Base-by-base conservation (phyloP, 140 eudicot species). In the Anethum foeniculum region DNA sequence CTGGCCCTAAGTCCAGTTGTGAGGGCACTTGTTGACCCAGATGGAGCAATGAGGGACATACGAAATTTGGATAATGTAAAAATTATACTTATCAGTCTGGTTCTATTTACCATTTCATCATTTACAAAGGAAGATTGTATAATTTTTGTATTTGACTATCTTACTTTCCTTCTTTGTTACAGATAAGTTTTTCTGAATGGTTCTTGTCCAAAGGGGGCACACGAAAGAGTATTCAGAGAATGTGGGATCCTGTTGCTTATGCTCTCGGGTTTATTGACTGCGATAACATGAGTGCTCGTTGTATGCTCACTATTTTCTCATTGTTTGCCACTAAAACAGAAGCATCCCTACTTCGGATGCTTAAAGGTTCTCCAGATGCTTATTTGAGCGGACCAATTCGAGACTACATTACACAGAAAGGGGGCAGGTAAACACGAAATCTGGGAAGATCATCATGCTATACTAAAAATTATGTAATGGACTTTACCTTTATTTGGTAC, bases 201-300 rank as follows among this genome's bases (percentile, higher is more conserved):
- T 94, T 94, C 89, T 73, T 94, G 91, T 94, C 99, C 36, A 92
- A 87, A 88, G 99, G 99, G 41, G 99, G 99, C 39, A 94, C 99
- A 5, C 93, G 99, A 41, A 82, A 80, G 67, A 94, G 99, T 80
- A 94, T 94, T 36, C 97, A 90, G 86, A 94, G 97, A 81, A 90
- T 94, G 99, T 94, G 99, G 99, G 99, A 94, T 72, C 99, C 99
- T 77, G 98, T 94, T 84, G 97, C 98, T 65, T 94, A 94, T 89
- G 97, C 99, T 74, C 97, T 94, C 32, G 99, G 99, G 80, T 94
- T 94, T 85, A 94, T 92, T 71, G 99, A 94, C 83, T 94, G 97
- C 80, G 99, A 94, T 84, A 94, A 94, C 64, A 94, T 94, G 79
- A 94, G 97, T 84, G 99, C 99, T 7, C 97, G 99, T 34, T 94